A percentile compares a stretch with the other conserved stretches of the same genome.
phyloP scores from a whole-genome alignment of 2,329 filamentous ascomycete species.

The Stylonectria norvegica region DNA sequence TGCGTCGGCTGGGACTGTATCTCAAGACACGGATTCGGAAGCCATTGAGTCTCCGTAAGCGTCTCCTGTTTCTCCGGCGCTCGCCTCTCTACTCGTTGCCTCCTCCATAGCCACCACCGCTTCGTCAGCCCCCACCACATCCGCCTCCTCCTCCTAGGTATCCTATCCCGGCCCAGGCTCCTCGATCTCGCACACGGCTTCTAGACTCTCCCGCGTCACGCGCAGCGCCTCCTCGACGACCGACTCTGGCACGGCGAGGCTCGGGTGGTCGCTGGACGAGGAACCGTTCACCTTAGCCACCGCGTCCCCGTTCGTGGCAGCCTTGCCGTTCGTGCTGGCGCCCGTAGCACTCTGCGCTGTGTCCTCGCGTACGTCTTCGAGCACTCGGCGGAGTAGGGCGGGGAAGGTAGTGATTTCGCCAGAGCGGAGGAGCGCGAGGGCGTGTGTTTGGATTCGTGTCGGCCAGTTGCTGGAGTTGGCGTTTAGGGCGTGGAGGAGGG shows the following conservation, averaged over 20 bases:
- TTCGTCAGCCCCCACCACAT: neutral
- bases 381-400: conserved; percentile 56
- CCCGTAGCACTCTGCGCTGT: conserved; percentile 29
- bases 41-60: no score
- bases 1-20: no score
- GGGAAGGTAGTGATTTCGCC: conserved; percentile 60
- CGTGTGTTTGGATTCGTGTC: conserved; percentile 56
- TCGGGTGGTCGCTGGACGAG: conserved; percentile 26
- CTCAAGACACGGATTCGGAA: no score
- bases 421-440: conserved; percentile 56
- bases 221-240: conserved; percentile 63
- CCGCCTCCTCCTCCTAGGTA: neutral
- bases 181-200: conserved; percentile 44
- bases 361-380: conserved; percentile 59
- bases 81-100: no score
- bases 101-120: no score
- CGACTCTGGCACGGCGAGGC: conserved; percentile 54
- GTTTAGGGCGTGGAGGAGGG: conserved; percentile 60
- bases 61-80: no score
- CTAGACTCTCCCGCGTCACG: conserved; percentile 56
- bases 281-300: conserved; percentile 28
- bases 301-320: conserved; percentile 30
- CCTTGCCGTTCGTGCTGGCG: conserved; percentile 33
- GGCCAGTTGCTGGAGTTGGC: conserved; percentile 61
- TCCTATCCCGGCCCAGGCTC: conserved; percentile 16